These are phyloP conservation scores for Penicillium corylophilum DNA, from an alignment of 2,329 filamentous ascomycete species.

Conservation along the genomic window DNA sequence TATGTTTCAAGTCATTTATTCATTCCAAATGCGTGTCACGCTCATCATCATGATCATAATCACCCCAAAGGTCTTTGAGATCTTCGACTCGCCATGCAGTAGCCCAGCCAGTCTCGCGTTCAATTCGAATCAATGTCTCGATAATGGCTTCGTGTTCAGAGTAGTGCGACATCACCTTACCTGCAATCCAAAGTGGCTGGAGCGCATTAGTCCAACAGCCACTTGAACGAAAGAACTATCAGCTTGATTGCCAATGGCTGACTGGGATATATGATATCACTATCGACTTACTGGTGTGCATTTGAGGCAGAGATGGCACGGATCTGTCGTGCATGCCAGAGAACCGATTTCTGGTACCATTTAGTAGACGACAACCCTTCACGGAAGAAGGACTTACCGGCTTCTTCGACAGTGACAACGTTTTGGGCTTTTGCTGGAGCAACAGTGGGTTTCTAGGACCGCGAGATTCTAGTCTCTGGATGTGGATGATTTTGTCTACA, in stretches of 20 bases:
- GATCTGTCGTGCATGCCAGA: conserved; percentile 50
- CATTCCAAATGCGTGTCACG: conserved; percentile 15
- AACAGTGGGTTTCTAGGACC: conserved; percentile 16
- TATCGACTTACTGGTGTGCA: conserved; percentile 35
- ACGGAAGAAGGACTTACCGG: conserved; percentile 17
- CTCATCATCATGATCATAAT: conserved; percentile 30
- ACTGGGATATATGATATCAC: no score
- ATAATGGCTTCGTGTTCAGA: conserved; percentile 49
- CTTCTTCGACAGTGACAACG: conserved; percentile 20
- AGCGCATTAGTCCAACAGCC: conserved; percentile 49
- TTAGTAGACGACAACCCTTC: neutral
- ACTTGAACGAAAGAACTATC: conserved; percentile 9
- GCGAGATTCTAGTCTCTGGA: neutral
- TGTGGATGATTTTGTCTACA: no score
- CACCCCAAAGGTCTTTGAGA: conserved; percentile 54
- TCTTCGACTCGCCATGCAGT: conserved; percentile 56
- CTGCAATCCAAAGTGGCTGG: conserved; percentile 51
- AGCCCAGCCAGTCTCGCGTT: conserved; percentile 54
- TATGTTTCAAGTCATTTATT: neutral
- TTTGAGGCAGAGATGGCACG: conserved; percentile 49
- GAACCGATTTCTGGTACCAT: conserved; percentile 35
- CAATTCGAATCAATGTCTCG: conserved; percentile 50
- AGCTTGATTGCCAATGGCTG: neutral
- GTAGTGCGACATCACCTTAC: conserved; percentile 47
- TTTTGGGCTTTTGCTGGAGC: conserved; percentile 33